Evolutionary conservation across 345 rosid genomes (phyloP), one percentile per base, ranked within the genome.

Genomic region (Odontarrhena argentea): DNA sequence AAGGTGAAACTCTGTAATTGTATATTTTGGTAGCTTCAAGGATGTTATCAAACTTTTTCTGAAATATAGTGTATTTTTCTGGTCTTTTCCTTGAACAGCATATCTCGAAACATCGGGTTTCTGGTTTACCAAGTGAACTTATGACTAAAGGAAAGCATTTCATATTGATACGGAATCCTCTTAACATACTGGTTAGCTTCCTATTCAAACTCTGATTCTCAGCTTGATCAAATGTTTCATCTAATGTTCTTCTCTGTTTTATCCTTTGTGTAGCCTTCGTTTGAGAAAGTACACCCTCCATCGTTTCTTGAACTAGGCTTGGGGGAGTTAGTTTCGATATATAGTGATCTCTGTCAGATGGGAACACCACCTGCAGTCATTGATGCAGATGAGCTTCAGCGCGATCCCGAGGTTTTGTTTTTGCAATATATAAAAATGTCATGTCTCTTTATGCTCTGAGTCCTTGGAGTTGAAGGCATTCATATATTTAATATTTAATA

Each of bases 131-230:
- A 36, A 71, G 25, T 71, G 90, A 89, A 61, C 71, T 89, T 68
- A 70, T 92, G 85, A 79, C 79, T 75, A 85, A 82, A 76, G 96
- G 92, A 70, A 87, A 87, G 52, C 98, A 92, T 69, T 83, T 92
- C 77, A 80, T 92, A 69, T 66, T 89, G 76, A 89, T 89, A 49
- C 71, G 88, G 25, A 84, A 83, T 77, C 98, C 96, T n/a, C 83
- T 89, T 41, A 78, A 81, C 75, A 68, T 86, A 69, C 51, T 92
- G 86, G 96, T 92, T 75, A 78, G 80, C 57, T 15, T 52, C 36
- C 28, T 43, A 46, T 25, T 6, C 35, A 13, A 44, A 32, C 37
- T 5, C 13, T 0, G 0, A 8, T 42, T 67, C 37, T 45, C 28
- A 25, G n/a, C 41, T 51, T 67, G 36, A 24, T 12, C 55, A 9